Base-by-base conservation (phyloP, 2,329 filamentous ascomycete species). In the Aspergillus novoparasiticus region DNA sequence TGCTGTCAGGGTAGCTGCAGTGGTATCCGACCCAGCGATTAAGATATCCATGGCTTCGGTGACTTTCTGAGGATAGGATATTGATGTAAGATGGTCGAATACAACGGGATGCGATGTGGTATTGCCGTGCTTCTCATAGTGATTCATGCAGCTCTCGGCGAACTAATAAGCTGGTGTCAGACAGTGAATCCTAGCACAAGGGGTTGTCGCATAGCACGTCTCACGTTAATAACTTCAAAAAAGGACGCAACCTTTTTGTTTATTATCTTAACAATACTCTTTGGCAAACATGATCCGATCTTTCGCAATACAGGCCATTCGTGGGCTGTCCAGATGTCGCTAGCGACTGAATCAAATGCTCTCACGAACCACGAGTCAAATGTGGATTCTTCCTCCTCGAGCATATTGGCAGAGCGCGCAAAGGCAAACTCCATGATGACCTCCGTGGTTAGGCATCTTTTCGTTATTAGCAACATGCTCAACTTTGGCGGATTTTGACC, bases 21-120 rank as follows among this genome's bases (percentile, higher is more conserved):
- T 65, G 8, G 63, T 65, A 30, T 65, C 63, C 14, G 63, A 10
- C 1, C 60, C 63, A 11, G 63, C 63, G 6, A 65, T 54, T 14
- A 65, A n/a, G n/a, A 65, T 60, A 45, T 59, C 57, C 39, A 62
- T 32, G 6, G 64, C 51, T 23, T 64, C 62, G 8, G 59, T 26
- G 16, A 58, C 45, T 11, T 59, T 64, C 12, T 28, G 16, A n/a
- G 43, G 34, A 19, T 64, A 41, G 11, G 62, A n/a, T 12, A 64
- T 0, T 11, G 54, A 58, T 1, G n/a, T 16, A 4, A 64, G 59
- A 14, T 54, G 48, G 12, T 64, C 59, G 23, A 64, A 64, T 16
- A 62, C 56, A 30, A 64, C 60, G 11, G 62, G 62, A 43, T 64
- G 62, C 14, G 57, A 30, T 2, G 48, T 59, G 21, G 36, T 55